phyloP scores from a whole-genome alignment of 495 filamentous ascomycete species.

The Bacidia gigantensis region DNA sequence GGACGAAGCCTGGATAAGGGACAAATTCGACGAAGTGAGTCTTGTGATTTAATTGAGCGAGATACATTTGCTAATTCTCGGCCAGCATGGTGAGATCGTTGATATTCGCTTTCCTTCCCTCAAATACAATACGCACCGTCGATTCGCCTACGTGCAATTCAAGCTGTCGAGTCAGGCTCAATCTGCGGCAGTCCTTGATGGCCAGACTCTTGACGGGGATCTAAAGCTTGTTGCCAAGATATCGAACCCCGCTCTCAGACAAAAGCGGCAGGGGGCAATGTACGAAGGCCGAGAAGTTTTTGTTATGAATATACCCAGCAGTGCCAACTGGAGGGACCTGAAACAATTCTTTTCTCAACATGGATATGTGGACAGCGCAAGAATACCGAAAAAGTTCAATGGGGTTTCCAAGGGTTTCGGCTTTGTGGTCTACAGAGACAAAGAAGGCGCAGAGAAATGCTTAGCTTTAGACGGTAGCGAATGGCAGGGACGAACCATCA shows the following conservation, averaged over 20 bases:
- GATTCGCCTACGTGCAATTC: constrained; percentile 93
- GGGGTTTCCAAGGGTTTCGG: constrained; percentile 58
- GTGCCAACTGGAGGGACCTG: constrained; percentile 52
- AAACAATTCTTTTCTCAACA: constrained; percentile 56
- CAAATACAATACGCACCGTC: constrained; percentile 71
- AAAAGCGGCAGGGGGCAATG: constrained; percentile 67
- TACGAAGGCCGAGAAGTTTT: constrained; percentile 80
- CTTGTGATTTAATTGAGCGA: constrained; percentile 1
- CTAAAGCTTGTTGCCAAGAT: constrained; percentile 62
- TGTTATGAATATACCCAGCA: constrained; percentile 57
- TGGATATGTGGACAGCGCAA: constrained; percentile 56
- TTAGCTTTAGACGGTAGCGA: constrained; percentile 56
- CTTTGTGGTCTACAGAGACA: constrained; percentile 62
- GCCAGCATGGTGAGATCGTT: constrained; percentile 62
- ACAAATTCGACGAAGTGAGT: constrained; percentile 53
- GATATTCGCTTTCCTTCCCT: constrained; percentile 83
- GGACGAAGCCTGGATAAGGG: constrained; percentile 65
- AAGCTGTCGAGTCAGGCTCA: constrained; percentile 46
- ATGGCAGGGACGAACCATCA: constrained; percentile 53
- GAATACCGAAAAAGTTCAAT: constrained; percentile 45
- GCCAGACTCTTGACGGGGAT: constrained; percentile 47
- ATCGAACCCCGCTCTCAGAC: constrained; percentile 65
- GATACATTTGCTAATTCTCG: constrained; percentile 15
- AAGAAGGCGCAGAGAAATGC: constrained; percentile 58
- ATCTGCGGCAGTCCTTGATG: constrained; percentile 56